Evolutionary conservation across 306 rosid genomes (phyloP), one percentile per base, ranked within the genome.

Genomic region (Sicyos baderoa): DNA sequence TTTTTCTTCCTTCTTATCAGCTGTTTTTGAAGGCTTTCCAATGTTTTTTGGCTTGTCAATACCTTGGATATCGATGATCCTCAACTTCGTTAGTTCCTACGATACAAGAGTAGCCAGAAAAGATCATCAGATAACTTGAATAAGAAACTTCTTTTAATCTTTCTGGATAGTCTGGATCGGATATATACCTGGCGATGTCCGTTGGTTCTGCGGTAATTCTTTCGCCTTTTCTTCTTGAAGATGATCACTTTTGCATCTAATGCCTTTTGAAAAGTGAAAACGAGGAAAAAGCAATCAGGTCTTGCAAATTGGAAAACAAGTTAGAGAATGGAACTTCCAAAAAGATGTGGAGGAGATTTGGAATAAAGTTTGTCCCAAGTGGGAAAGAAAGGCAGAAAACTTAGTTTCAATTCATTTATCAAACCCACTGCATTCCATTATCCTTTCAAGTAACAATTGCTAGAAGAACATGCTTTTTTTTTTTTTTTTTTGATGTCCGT

Each of bases 181-280:
- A 74, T 76, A 15, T 71, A 92, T 25, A 25, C 93, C 96, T 87
- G 97, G 65, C 95, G 91, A 75, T 89, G 97, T 32, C 96, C 97
- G 78, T 84, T 87, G 75, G 86, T 77, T 81, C 95, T 81, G 40
- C 96, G 85, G 77, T 89, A 92, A 76, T 89, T 92, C 91, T 92
- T 92, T 76, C 98, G 86, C 78, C 95, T 87, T 86, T 92, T 89
- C 82, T 92, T 92, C 91, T 92, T 92, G 63, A 92, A 92, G 72
- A 89, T 87, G 59, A 92, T 81, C 15, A 89, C 91, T 78, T 54
- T 85, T 29, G 96, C 96, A 79, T 92, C 96, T 64, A 89, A 80
- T 72, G 96, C 98, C 95, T 89, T 71, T 45, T 18, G 56, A 59
- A 72, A 76, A 52, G 29, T 25, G 29, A 25, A 25, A 25, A 25